These are phyloP conservation scores for Vigna angularis DNA, from an alignment of 306 rosid species.

Conservation along the genomic window DNA sequence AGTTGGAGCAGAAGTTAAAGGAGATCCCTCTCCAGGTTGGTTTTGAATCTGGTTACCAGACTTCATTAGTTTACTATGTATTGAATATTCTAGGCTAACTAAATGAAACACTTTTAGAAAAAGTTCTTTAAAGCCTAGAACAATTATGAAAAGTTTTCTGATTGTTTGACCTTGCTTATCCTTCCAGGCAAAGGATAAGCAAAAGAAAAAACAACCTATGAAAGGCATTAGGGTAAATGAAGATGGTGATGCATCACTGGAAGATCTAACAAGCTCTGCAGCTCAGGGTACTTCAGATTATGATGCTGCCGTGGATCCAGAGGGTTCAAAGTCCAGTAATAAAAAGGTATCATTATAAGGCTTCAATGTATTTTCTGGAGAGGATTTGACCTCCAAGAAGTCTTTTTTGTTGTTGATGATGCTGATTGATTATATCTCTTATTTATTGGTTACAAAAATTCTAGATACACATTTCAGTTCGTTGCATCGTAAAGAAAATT, in stretches of 20 bases:
- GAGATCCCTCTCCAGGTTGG: slow-evolving; percentile 84
- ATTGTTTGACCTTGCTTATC: slow-evolving; percentile 33
- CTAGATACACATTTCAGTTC: slow-evolving; percentile 23
- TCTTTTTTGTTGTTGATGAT: background rate
- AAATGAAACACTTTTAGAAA: slow-evolving; percentile 5
- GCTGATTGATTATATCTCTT: background rate
- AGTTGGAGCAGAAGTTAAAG: slow-evolving; percentile 89
- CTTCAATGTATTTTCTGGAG: slow-evolving; percentile 3
- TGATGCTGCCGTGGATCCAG: slow-evolving; percentile 63
- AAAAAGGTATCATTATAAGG: slow-evolving; percentile 68
- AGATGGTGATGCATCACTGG: slow-evolving; percentile 93
- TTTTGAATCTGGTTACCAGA: slow-evolving; percentile 40
- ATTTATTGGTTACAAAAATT: background rate
- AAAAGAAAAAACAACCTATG: slow-evolving; percentile 72
- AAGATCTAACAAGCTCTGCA: slow-evolving; percentile 66
- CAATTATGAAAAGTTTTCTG: slow-evolving; percentile 22
- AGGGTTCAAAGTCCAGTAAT: slow-evolving; percentile 68
- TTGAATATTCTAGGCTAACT: slow-evolving; percentile 34
- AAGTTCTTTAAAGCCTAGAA: slow-evolving; percentile 33
- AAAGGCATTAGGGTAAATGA: slow-evolving; percentile 86
- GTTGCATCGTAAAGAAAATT: slow-evolving; percentile 7
- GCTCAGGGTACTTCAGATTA: slow-evolving; percentile 58
- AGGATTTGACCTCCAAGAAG: background rate
- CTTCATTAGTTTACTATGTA: slow-evolving; percentile 35
- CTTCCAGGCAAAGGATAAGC: slow-evolving; percentile 82